Base-by-base conservation (phyloP, 768 basidiomycete genomes). In the Serendipita indica region DNA sequence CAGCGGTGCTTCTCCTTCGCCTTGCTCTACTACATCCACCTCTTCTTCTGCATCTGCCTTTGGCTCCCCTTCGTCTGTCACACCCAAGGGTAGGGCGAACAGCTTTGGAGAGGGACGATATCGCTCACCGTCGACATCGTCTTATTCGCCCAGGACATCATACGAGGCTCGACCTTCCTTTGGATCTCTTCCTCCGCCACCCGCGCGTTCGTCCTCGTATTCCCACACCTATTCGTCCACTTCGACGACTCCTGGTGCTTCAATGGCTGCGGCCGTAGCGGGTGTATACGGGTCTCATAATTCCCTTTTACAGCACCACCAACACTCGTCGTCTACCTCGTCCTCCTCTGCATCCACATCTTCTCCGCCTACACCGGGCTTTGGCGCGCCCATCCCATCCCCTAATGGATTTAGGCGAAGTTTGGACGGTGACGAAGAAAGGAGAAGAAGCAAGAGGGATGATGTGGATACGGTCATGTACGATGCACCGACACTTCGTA, bases 341-440 rank as follows among this genome's bases (percentile, higher is more conserved):
- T 22, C 30, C 22, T 54, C 49, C 20, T 54, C 49, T 27, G 49
- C 22, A 6, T 54, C 49, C 7, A 54, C 49, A 12, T 18, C 20
- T n/a, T 54, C 49, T 10, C 49, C 49, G 12, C 49, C 49, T n/a
- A 54, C 49, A 1, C 49, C 49, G 4, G 49, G 49, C 12, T 54
- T 54, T 27, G 32, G 20, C 20, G 20, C 49, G 7, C 30, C 49
- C 10, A 54, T 54, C 49, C 49, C 49, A 10, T 1, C 49, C 7
- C 49, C 49, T 4, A 16, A 10, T 10, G 20, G 20, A 28, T 54
- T 54, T 28, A 20, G 32, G 2, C 41, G 41, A 7, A n/a, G 6
- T 18, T 43, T 25, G 18, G 10, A 10, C 35, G 27, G 41, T 43
- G 2, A 25, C n/a, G 35, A 37, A 10, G 35, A 37, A 10, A 18